Conservation (phyloP, 2,329 filamentous ascomycete genomes). For the Metarhizium robertsii region DNA sequence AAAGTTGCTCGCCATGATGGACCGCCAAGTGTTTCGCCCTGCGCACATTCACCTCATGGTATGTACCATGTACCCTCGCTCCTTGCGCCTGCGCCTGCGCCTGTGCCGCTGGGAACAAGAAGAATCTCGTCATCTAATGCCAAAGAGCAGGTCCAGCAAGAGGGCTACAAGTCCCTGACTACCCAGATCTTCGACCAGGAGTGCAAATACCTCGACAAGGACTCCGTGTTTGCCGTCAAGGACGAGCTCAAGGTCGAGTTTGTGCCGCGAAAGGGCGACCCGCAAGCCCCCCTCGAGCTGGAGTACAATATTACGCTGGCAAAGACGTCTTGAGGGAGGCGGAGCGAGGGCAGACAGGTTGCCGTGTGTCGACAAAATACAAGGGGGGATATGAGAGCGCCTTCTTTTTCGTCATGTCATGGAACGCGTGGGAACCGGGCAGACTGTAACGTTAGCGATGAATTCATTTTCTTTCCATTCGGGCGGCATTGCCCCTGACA, state of each 20-base stretch:
- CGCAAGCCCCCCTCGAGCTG: constrained; percentile 47
- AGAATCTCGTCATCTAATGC: background rate
- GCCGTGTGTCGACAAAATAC: too few species aligned
- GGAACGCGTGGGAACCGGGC: background rate
- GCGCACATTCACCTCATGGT: constrained; percentile 54
- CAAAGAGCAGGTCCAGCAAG: constrained; percentile 29
- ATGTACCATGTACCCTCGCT: background rate
- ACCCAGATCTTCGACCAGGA: constrained; percentile 65
- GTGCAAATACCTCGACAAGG: constrained; percentile 48
- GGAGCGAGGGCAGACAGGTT: too few species aligned
- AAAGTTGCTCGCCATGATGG: constrained; percentile 41
- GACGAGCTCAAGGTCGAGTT: constrained; percentile 37
- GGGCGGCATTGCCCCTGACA: too few species aligned
- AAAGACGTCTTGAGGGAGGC: constrained; percentile 2
- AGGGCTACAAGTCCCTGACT: constrained; percentile 58
- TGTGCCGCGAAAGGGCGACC: constrained; percentile 23
- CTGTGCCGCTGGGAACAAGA: too few species aligned
- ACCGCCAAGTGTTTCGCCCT: constrained; percentile 46
- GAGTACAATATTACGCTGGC: constrained; percentile 50
- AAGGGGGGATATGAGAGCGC: too few species aligned
- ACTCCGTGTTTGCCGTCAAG: constrained; percentile 47
- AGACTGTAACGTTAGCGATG: background rate
- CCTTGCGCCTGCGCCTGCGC: too few species aligned
- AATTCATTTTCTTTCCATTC: background rate
- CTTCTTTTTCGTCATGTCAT: too few species aligned